phyloP scores from a whole-genome alignment of 495 filamentous ascomycete species.

The Talaromyces liani region DNA sequence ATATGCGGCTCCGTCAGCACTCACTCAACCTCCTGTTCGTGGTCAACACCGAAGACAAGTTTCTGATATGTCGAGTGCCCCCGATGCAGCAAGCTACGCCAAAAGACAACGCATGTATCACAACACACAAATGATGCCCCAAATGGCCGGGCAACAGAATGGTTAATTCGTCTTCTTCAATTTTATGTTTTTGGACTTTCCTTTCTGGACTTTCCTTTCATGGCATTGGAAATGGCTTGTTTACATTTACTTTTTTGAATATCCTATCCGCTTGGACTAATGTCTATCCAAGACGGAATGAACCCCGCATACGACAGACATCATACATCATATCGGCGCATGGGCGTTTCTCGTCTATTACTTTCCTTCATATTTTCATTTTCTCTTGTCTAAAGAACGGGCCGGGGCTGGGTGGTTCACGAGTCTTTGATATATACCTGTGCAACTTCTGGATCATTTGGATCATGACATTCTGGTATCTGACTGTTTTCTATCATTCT shows the following conservation, averaged over 20 bases:
- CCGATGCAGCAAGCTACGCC: constrained; percentile 44
- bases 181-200: neutral
- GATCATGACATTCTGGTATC: neutral
- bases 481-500: neutral
- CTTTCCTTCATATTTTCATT: neutral
- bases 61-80: constrained; percentile 55
- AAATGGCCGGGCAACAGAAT: constrained; percentile 6
- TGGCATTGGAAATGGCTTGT: neutral
- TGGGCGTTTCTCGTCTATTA: constrained; percentile 1
- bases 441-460: neutral
- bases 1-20: constrained; percentile 39
- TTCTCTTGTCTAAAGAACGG: constrained; percentile 3
- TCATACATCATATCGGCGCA: constrained; percentile 3
- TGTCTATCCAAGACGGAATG: neutral
- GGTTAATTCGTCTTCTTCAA: neutral
- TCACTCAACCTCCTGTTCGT: constrained; percentile 36
- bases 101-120: constrained; percentile 60
- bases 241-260: neutral
- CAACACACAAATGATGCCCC: constrained; percentile 6
- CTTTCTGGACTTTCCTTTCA: neutral
- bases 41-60: constrained; percentile 55
- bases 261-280: neutral
- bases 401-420: neutral
- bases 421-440: constrained; percentile 1
- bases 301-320: neutral